Percentiles rank a stretch among this genome's conserved stretches.
These are phyloP conservation scores for Hura crepitans DNA, from an alignment of 441 rosid species.

Conservation along the genomic window DNA sequence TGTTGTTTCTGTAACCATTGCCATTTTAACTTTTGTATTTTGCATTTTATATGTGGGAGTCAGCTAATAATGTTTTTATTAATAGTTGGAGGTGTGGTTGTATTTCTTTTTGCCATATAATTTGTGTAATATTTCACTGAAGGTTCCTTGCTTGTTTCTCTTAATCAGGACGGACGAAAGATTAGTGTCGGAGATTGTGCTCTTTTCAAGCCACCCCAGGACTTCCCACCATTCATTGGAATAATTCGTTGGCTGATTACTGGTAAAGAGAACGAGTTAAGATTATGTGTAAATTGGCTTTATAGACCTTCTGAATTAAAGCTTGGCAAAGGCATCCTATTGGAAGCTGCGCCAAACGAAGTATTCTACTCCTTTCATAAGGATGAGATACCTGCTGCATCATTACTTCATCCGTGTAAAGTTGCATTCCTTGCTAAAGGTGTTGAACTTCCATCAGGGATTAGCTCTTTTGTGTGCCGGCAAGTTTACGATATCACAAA, in stretches of 20 bases:
- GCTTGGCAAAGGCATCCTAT: conserved; percentile 78
- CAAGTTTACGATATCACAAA: conserved; percentile 73
- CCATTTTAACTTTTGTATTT: background rate
- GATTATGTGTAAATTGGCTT: conserved; percentile 75
- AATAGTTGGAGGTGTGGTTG: background rate
- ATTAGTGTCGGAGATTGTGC: conserved; percentile 89
- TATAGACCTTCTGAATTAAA: conserved; percentile 75
- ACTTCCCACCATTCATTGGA: conserved; percentile 78
- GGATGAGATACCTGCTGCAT: conserved; percentile 86
- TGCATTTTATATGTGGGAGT: background rate
- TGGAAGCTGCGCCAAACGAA: conserved; percentile 93
- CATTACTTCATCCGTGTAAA: conserved; percentile 86
- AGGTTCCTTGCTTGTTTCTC: background rate
- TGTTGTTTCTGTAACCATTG: conserved; percentile 8
- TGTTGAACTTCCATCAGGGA: conserved; percentile 67
- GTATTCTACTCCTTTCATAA: conserved; percentile 82
- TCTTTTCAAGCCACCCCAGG: conserved; percentile 70
- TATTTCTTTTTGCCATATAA: background rate
- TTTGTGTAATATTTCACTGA: background rate
- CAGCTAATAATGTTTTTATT: background rate
- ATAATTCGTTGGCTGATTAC: conserved; percentile 52
- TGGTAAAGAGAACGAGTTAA: conserved; percentile 47
- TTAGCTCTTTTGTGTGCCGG: conserved; percentile 78
- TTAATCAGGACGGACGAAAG: conserved; percentile 70
- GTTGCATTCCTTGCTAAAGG: conserved; percentile 79